Evolutionary conservation across 2,329 filamentous ascomycete species (phyloP).

Genomic region (Botrytis pseudocinerea): DNA sequence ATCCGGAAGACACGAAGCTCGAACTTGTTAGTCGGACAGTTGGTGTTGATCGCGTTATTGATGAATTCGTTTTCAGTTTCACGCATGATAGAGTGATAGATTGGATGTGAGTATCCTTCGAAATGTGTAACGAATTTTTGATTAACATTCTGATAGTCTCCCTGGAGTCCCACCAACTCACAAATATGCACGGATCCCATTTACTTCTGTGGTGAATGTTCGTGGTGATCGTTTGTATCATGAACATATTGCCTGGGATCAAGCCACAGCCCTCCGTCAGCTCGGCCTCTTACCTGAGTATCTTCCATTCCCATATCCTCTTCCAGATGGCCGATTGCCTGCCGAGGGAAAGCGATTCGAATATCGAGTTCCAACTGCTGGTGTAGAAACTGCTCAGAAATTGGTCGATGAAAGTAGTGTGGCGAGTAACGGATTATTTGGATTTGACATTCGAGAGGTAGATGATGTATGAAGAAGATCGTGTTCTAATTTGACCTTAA

Average conservation of each 20-base stretch:
- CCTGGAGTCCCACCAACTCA: constrained; percentile 61
- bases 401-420: constrained; percentile 52
- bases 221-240: constrained; percentile 68
- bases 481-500: neutral
- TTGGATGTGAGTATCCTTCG: constrained; percentile 58
- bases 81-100: constrained; percentile 65
- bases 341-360: constrained; percentile 47
- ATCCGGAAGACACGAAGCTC: constrained; percentile 65
- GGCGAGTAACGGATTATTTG: constrained; percentile 56
- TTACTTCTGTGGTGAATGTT: constrained; percentile 66
- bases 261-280: constrained; percentile 61
- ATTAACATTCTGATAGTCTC: constrained; percentile 43
- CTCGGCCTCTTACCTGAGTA: constrained; percentile 54
- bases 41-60: constrained; percentile 69
- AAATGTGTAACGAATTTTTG: neutral
- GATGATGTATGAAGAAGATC: constrained; percentile 9
- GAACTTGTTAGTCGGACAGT: constrained; percentile 72
- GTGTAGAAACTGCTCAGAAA: constrained; percentile 53
- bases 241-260: constrained; percentile 72
- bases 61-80: constrained; percentile 67
- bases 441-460: constrained; percentile 34
- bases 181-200: constrained; percentile 56
- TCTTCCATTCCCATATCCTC: constrained; percentile 49
- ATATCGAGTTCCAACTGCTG: constrained; percentile 61
- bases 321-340: constrained; percentile 42